Conservation (phyloP, 257 asterid species). For the Nemophila menziesii region DNA sequence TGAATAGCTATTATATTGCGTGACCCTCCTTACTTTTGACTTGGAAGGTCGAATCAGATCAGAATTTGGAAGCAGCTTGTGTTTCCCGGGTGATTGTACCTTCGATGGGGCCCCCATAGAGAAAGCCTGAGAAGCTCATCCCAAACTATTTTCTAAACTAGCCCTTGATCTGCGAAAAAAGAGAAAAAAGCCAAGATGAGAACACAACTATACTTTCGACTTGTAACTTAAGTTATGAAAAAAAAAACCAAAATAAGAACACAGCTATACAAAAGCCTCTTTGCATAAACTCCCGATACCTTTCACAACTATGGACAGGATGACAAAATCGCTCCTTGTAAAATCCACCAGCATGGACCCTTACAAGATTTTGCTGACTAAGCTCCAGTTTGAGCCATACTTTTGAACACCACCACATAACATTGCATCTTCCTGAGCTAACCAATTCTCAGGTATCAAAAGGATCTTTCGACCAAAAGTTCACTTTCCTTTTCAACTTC, state of each 20-base stretch:
- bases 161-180: conserved; percentile 28
- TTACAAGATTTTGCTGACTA: conserved; percentile 68
- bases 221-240: too few species aligned
- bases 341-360: conserved; percentile 67
- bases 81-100: conserved; percentile 40
- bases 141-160: conserved; percentile 21
- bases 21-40: conserved; percentile 43
- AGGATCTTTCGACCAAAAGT: conserved; percentile 47
- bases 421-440: conserved; percentile 74
- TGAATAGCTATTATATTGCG: conserved; percentile 15
- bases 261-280: too few species aligned
- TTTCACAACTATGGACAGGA: conserved; percentile 86
- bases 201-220: too few species aligned
- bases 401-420: conserved; percentile 76
- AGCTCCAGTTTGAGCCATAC: conserved; percentile 86
- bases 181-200: conserved; percentile 9
- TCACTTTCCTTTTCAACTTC: conserved; percentile 62
- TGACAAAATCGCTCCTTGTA: conserved; percentile 79
- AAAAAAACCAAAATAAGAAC: too few species aligned
- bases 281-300: conserved; percentile 83
- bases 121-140: conserved; percentile 37
- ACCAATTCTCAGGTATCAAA: conserved; percentile 72
- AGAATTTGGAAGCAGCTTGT: conserved; percentile 38
- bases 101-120: conserved; percentile 32
- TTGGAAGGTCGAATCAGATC: conserved; percentile 46